Conservation (phyloP, 2,329 filamentous ascomycete species). For the Golovinomyces cichoracearum region DNA sequence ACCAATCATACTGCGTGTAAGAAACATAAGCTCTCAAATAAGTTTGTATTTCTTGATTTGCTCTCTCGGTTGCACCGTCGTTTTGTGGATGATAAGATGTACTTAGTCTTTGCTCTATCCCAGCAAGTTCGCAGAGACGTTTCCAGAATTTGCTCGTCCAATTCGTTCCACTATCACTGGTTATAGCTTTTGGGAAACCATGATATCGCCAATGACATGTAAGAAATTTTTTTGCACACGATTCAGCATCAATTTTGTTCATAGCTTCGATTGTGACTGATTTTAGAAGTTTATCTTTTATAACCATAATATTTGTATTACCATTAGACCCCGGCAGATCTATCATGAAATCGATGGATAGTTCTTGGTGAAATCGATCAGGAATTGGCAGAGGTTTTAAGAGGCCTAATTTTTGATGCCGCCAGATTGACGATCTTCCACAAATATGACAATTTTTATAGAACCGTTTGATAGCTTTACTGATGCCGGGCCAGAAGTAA, state of each 20-base stretch:
- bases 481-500: neutral
- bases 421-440: neutral
- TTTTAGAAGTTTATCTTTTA: neutral
- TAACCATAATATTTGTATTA: neutral
- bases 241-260: neutral
- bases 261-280: neutral
- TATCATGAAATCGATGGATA: neutral
- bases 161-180: neutral
- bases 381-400: neutral
- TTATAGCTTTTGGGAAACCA: neutral
- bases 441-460: constrained; percentile 1
- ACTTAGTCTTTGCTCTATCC: neutral
- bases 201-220: neutral
- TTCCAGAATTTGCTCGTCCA: constrained; percentile 1
- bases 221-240: neutral
- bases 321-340: neutral
- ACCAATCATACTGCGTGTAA: neutral
- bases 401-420: neutral
- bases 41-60: constrained; percentile 1
- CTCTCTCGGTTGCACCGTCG: neutral
- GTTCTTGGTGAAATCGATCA: neutral
- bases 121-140: neutral
- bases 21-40: neutral
- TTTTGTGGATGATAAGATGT: constrained; percentile 1
- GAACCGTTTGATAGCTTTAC: neutral